phyloP scores from a whole-genome alignment of 2,329 filamentous ascomycete genomes.

The Torrubiellomyces zombiae region DNA sequence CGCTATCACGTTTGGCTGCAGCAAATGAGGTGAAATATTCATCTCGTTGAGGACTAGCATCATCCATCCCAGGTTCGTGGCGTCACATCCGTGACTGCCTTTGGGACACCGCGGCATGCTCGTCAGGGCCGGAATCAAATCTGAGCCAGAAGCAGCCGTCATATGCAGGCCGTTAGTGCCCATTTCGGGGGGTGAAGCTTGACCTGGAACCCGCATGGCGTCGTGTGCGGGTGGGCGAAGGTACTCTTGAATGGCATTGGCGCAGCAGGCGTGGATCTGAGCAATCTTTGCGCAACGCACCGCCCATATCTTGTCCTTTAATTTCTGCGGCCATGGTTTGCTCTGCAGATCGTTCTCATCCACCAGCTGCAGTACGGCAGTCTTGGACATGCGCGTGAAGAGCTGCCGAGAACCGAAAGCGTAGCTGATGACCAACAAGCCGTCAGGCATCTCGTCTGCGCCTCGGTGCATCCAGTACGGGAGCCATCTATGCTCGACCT shows the following conservation, averaged over 20 bases:
- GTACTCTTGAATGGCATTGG: conserved; percentile 27
- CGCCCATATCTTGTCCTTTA: conserved; percentile 31
- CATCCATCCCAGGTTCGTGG: conserved; percentile 35
- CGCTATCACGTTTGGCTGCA: conserved; percentile 14
- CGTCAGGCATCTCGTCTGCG: conserved; percentile 30
- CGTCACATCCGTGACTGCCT: conserved; percentile 32
- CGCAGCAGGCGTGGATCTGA: conserved; percentile 31
- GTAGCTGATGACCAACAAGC: conserved; percentile 33
- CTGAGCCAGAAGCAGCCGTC: conserved; percentile 5
- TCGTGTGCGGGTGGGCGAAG: conserved; percentile 14
- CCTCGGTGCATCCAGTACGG: conserved; percentile 32
- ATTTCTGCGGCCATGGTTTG: conserved; percentile 28
- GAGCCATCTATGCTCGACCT: conserved; percentile 34
- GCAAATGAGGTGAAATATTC: conserved; percentile 23
- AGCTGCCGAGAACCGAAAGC: conserved; percentile 31
- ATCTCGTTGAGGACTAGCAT: conserved; percentile 34
- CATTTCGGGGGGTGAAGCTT: conserved; percentile 7
- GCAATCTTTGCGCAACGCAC: conserved; percentile 31
- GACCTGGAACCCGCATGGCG: conserved; percentile 6
- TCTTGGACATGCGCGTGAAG: conserved; percentile 33
- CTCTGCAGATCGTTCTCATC: conserved; percentile 24
- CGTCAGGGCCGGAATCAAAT: conserved; percentile 12
- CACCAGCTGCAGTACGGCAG: conserved; percentile 26
- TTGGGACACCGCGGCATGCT: conserved; percentile 29
- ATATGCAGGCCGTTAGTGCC: conserved; percentile 7